phyloP scores from a whole-genome alignment of 495 filamentous ascomycete species.

The Talaromyces adpressus region DNA sequence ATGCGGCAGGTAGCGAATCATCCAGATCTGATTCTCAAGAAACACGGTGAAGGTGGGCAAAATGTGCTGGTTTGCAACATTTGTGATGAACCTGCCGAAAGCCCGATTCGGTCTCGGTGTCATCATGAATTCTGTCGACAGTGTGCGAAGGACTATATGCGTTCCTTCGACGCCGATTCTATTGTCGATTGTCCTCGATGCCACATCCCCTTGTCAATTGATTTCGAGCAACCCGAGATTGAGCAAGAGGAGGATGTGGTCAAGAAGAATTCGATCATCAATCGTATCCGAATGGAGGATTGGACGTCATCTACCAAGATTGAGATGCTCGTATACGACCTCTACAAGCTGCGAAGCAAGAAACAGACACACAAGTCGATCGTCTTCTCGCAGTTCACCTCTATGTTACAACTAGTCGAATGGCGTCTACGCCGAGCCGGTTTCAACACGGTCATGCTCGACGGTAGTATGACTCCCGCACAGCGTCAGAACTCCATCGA shows the following conservation, averaged over 20 bases:
- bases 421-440: slow-evolving; percentile 92
- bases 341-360: slow-evolving; percentile 79
- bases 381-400: slow-evolving; percentile 66
- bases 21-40: slow-evolving; percentile 88
- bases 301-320: slow-evolving; percentile 99
- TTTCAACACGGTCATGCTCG: slow-evolving; percentile 95
- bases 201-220: slow-evolving; percentile 82
- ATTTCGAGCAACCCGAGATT: slow-evolving; percentile 88
- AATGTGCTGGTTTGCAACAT: slow-evolving; percentile 88
- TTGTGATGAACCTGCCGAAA: slow-evolving; percentile 92
- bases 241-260: slow-evolving; percentile 76
- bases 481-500: slow-evolving; percentile 88
- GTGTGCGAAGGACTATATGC: slow-evolving; percentile 79
- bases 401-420: slow-evolving; percentile 74
- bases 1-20: slow-evolving; percentile 97
- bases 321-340: slow-evolving; percentile 87
- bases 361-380: slow-evolving; percentile 89
- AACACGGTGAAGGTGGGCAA: slow-evolving; percentile 74
- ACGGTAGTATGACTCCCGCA: slow-evolving; percentile 89
- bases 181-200: slow-evolving; percentile 82
- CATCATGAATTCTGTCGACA: slow-evolving; percentile 92
- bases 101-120: slow-evolving; percentile 85
- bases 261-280: slow-evolving; percentile 94
- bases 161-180: slow-evolving; percentile 54
- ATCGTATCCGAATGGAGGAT: slow-evolving; percentile 92